Evolutionary conservation across 2,329 filamentous ascomycete genomes (phyloP), one percentile per base, ranked within the genome.

Genomic region (Xylariaceae sp.): DNA sequence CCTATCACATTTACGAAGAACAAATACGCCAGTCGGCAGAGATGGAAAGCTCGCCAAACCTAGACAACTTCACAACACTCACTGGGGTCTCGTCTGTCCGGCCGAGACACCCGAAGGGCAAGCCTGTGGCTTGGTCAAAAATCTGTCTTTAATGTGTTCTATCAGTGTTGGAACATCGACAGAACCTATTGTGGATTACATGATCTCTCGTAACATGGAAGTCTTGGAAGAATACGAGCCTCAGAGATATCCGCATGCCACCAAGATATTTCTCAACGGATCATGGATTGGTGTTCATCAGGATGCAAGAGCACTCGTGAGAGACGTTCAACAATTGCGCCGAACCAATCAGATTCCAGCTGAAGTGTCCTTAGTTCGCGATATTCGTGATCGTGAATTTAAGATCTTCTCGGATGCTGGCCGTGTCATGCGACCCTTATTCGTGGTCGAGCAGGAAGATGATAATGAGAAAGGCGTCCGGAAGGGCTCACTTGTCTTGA

Each of bases 41-140:
- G 95, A 99, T 72, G 95, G 94, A 63, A 99, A 99, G 73, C 88
- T 99, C 62, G 95, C 95, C 39, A 99, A 99, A 72, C 94, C 94
- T 37, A 88, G 94, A 56, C 95, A 99, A 74, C 80, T 99, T 60
- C 94, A 99, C 78, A 97, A 97, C 72, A 97, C 92, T 6, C 94
- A 99, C 69, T 99, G 94, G 94, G 94, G 94, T 59, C 76, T 97
- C 64, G 92, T 99, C 16, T 99, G 94, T 71, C 94, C 94, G 29
- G 92, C 94, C 29, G 94, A 99, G 71, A 99, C 94, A 15, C 94
- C 94, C 21, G 94, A 99, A 81, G 94, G 94, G 60, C 94, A 99
- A 71, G 94, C 94, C 72, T 99, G 94, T 76, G 94, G 94, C 74
- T 78, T 99, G 60, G 94, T 99, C 72, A 99, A 99, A 79, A 99